These are phyloP conservation scores for Lyophyllum shimeji DNA, from an alignment of 768 basidiomycete genomes.

Conservation along the genomic window DNA sequence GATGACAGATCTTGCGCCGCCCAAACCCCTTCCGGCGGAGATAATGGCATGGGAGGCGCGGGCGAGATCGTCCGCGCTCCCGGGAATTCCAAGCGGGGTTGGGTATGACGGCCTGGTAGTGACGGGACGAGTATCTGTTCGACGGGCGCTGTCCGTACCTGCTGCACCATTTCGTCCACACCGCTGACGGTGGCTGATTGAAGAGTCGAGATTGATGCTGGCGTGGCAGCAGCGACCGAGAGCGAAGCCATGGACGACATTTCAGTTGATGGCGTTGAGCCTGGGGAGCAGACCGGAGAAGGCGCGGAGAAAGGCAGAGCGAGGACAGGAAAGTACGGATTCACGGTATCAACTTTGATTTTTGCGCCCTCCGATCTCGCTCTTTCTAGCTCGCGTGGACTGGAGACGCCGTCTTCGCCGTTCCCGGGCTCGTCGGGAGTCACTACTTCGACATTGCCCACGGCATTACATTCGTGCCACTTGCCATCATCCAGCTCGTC, in stretches of 20 bases:
- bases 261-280: constrained; percentile 23
- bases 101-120: not conserved
- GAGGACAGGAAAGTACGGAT: constrained; percentile 56
- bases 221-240: not conserved
- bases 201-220: not conserved
- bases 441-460: constrained; percentile 16
- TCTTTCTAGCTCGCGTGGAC: constrained; percentile 7
- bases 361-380: constrained; percentile 5
- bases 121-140: not conserved
- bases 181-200: not conserved
- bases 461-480: constrained; percentile 1
- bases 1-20: not conserved
- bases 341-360: constrained; percentile 27
- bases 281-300: constrained; percentile 23
- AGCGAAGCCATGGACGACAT: constrained; percentile 7
- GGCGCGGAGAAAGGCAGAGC: constrained; percentile 14
- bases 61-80: not conserved
- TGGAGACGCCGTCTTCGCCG: constrained; percentile 16
- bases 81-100: not conserved
- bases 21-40: constrained; percentile 15
- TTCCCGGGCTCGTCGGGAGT: constrained; percentile 16
- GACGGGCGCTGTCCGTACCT: not conserved
- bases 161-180: not conserved
- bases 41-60: constrained; percentile 16
- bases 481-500: not conserved